A percentile compares a stretch with the other conserved stretches of the same genome.
Conservation (phyloP, 2,329 filamentous ascomycete genomes). For the Rutstroemia sp. region DNA sequence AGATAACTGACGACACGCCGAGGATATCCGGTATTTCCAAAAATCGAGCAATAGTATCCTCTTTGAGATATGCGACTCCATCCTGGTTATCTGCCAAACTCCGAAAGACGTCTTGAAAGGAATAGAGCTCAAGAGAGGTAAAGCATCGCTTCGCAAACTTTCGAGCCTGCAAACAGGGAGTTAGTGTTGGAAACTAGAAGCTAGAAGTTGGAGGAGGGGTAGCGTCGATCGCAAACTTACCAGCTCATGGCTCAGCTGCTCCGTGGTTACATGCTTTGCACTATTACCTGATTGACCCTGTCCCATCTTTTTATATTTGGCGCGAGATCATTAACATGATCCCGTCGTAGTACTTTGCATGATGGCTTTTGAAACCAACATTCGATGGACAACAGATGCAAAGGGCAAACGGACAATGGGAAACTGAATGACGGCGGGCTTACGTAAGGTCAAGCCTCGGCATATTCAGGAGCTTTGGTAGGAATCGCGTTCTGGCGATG, state of each 20-base stretch:
- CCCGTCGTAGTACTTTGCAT: too few species aligned
- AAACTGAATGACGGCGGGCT: too few species aligned
- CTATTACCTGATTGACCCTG: conserved; percentile 28
- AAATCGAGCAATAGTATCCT: conserved; percentile 63
- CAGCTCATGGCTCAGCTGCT: conserved; percentile 28
- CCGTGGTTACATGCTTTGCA: conserved; percentile 21
- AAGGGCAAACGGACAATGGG: too few species aligned
- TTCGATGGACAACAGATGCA: too few species aligned
- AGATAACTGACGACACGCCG: conserved; percentile 58
- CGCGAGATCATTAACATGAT: too few species aligned
- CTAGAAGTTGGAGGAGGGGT: neutral
- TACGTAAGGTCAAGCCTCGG: too few species aligned
- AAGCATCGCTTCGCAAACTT: conserved; percentile 65
- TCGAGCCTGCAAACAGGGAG: conserved; percentile 38
- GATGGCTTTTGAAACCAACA: too few species aligned
- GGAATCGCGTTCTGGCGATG: too few species aligned
- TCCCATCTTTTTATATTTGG: conserved; percentile 23
- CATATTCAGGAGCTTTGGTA: too few species aligned
- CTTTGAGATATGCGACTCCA: conserved; percentile 57
- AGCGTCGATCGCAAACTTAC: conserved; percentile 16
- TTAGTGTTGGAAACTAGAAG: neutral
- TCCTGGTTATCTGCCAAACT: conserved; percentile 59
- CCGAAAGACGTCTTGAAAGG: conserved; percentile 65
- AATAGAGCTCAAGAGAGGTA: conserved; percentile 64
- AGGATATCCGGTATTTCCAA: conserved; percentile 67